Base-by-base conservation (phyloP, 805 yeast species). In the Lachancea meyersii region DNA sequence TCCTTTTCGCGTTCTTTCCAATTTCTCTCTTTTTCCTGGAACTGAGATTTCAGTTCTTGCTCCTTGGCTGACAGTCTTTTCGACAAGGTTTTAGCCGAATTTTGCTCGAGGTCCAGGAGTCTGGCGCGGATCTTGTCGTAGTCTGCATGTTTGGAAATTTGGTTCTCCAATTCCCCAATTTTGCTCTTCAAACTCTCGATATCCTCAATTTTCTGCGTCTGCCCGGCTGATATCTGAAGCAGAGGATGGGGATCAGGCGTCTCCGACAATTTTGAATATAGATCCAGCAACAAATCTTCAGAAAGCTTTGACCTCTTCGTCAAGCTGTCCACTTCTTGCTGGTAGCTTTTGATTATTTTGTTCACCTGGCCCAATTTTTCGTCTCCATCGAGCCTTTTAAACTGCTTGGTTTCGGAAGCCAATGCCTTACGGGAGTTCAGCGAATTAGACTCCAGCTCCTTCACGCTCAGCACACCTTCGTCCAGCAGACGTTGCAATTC, bases 211-310 rank as follows among this genome's bases (percentile, higher is more conserved):
- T 75, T 73, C 3, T 72, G 61, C 6, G 82, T 76, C 4, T 86
- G 75, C 38, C 80, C 86, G 21, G 84, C 58, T 1, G 89, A 77
- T 30, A 79, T 73, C 52, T 83, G 84, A 45, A 91, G 65, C 32
- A 89, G 62, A 4, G 95, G 94, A 48, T 74, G 77, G 1, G 97
- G 97, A 65, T 91, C 97, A 0, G 97, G 97, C 0, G 94, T 89
- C 60, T 89, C 96, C 4, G 88, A 86, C 4, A 91, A 66, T 13
- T 78, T 70, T 43, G 86, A 70, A 66, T 91, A 91, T 18, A 86
- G 70, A 16, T 80, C 78, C 58, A 88, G 76, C 55, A 93, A 82
- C 23, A 79, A 72, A 30, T 73, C 69, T 55, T 93, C 97, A 1
- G 85, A 77, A 35, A 63, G 69, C 57, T 89, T 86, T 42, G 86